Base-by-base conservation (phyloP, 2,329 filamentous ascomycete genomes). In the Neopestalotiopsis clavispora region DNA sequence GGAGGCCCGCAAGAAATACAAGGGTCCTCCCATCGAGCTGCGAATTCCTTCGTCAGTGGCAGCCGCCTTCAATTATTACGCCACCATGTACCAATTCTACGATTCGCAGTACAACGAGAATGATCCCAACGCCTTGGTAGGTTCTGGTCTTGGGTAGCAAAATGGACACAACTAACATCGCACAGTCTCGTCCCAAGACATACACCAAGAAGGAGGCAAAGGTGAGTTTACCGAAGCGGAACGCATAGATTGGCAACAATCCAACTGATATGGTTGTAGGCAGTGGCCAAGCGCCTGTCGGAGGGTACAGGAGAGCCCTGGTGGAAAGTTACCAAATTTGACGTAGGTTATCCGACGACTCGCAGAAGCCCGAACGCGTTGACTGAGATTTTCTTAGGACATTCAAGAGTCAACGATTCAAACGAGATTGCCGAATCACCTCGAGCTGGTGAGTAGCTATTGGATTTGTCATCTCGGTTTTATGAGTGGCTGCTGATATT, bases 241-340 rank as follows among this genome's bases (percentile, higher is more conserved):
- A 4, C 40, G 38, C n/a, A 13, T 17, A 6, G 2, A 4, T 23
- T 20, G 4, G 10, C 6, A 38, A 38, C 34, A 56, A 30, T 6
- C 1, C 1, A 28, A 59, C 62, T 66, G 17, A 68, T 28, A 23
- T 34, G 34, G 3, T 9, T 10, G 57, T n/a, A 70, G 69, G 7
- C 13, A 2, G 58, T 61, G 14, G 67, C 38, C 1, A 45, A 65
- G 40, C 38, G 59, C 17, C n/a, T 72, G 4, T 70, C 71, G 3
- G 6, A 60, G 7, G 62, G 45, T 10, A 70, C 65, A 30, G 67
- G 71, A 12, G 67, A 71, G 49, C 68, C 61, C 28, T 71, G 69
- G 62, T 70, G 68, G 68, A 52, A 38, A 5, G 34, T 38, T 38
- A 7, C 6, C 34, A 38, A 38, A 3, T 38, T 38, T 38, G 23